Evolutionary conservation across 169 alveolate genomes (phyloP).

Genomic region (Amoebophrya sp.): DNA sequence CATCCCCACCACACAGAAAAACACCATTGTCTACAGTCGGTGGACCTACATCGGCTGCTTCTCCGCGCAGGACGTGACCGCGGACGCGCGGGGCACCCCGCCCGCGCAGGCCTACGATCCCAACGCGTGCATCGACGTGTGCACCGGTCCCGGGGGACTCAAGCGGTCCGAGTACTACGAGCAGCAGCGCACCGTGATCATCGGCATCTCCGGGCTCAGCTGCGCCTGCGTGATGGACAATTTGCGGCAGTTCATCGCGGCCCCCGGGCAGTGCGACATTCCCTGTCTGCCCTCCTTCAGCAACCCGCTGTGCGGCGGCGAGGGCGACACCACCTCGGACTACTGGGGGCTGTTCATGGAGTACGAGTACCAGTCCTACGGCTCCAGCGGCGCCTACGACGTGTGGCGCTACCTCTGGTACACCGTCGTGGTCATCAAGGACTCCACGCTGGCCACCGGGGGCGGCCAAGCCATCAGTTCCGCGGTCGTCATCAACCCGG

Average conservation of each 20-base stretch:
- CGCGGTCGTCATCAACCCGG: background rate
- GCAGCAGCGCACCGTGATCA: background rate
- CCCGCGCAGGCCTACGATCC: constrained; percentile 21
- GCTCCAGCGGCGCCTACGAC: background rate
- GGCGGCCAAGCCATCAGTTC: background rate
- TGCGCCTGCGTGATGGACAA: background rate
- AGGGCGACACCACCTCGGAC: background rate
- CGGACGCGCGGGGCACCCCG: background rate
- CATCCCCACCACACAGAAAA: background rate
- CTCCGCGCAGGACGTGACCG: constrained; percentile 6
- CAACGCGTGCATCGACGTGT: background rate
- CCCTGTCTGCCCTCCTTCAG: background rate
- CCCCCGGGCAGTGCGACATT: background rate
- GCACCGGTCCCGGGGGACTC: background rate
- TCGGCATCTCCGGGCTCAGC: background rate
- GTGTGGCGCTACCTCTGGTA: constrained; percentile 1
- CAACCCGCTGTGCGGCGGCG: background rate
- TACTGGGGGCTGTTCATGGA: constrained; percentile 17
- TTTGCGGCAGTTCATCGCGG: background rate
- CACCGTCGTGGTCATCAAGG: constrained; percentile 5
- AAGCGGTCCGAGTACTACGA: background rate
- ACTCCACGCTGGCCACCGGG: background rate
- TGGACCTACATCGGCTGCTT: constrained; percentile 13
- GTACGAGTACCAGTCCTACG: background rate
- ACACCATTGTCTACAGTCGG: background rate